Conservation (phyloP, 2,329 filamentous ascomycete species). For the Cordyceps pruinosa region DNA sequence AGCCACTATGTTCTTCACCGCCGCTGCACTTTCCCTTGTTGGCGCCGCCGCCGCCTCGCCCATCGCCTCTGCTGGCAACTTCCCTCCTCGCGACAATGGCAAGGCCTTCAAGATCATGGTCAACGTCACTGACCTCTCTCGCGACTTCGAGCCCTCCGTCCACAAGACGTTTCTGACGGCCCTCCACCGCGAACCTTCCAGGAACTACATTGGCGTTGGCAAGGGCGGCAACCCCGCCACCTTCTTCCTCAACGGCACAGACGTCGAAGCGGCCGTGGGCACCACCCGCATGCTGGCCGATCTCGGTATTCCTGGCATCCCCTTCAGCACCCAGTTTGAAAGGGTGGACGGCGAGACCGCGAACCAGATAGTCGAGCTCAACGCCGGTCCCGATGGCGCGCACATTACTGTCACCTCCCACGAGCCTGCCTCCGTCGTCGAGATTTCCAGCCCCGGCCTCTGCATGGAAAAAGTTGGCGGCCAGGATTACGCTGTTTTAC, state of each 20-base stretch:
- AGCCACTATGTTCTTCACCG: conserved; percentile 38
- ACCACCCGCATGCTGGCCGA: not conserved
- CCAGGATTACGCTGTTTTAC: not conserved
- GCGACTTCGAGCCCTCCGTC: conserved; percentile 28
- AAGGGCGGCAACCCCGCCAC: conserved; percentile 13
- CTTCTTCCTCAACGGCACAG: conserved; percentile 23
- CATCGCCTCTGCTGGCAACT: not conserved
- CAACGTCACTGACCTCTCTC: conserved; percentile 29
- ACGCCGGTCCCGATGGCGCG: not conserved
- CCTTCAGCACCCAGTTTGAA: not conserved
- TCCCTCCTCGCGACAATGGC: not conserved
- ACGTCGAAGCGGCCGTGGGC: not conserved
- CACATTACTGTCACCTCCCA: not conserved
- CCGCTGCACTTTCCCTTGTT: conserved; percentile 11
- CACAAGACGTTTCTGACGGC: conserved; percentile 27
- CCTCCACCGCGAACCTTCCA: conserved; percentile 30
- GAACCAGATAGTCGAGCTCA: not conserved
- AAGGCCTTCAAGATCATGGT: conserved; percentile 29
- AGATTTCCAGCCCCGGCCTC: not conserved
- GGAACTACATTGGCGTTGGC: conserved; percentile 26
- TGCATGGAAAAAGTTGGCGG: not conserved
- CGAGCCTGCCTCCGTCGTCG: not conserved
- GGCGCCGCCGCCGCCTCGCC: conserved; percentile 3
- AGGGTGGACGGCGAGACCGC: not conserved
- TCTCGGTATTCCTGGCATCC: not conserved